phyloP scores from a whole-genome alignment of 208 protist genomes.

The Acanthamoeba sp. region DNA sequence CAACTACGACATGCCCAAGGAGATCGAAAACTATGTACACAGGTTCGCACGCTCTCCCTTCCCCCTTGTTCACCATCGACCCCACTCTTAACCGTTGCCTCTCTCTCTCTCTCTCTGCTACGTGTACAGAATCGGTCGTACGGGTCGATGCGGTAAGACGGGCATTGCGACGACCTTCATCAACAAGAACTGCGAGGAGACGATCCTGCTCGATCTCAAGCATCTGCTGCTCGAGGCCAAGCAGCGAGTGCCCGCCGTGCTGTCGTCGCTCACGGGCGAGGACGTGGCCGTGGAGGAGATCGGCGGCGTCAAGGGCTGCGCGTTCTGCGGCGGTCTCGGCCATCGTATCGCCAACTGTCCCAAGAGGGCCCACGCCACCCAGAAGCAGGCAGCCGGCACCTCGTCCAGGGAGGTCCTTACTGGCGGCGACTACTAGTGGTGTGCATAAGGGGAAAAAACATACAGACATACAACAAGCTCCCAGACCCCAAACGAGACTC shows the following conservation, averaged over 20 bases:
- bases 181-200: conserved; percentile 88
- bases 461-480: no score
- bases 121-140: conserved; percentile 93
- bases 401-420: conserved; percentile 46
- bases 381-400: conserved; percentile 54
- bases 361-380: conserved; percentile 84
- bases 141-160: conserved; percentile 93
- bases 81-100: neutral
- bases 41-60: neutral
- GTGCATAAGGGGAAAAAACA: no score
- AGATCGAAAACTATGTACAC: conserved; percentile 96
- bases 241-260: conserved; percentile 87
- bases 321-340: conserved; percentile 93
- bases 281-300: conserved; percentile 77
- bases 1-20: conserved; percentile 99
- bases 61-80: neutral
- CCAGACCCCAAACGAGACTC: no score
- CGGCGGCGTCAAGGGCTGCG: conserved; percentile 84
- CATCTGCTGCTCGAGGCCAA: conserved; percentile 94
- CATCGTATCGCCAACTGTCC: conserved; percentile 91
- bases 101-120: conserved; percentile 20
- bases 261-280: conserved; percentile 80
- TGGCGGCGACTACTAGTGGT: conserved; percentile 19
- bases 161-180: conserved; percentile 94
- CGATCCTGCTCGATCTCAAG: conserved; percentile 94